phyloP scores from a whole-genome alignment of 495 filamentous ascomycete species.

The Parathielavia appendiculata region DNA sequence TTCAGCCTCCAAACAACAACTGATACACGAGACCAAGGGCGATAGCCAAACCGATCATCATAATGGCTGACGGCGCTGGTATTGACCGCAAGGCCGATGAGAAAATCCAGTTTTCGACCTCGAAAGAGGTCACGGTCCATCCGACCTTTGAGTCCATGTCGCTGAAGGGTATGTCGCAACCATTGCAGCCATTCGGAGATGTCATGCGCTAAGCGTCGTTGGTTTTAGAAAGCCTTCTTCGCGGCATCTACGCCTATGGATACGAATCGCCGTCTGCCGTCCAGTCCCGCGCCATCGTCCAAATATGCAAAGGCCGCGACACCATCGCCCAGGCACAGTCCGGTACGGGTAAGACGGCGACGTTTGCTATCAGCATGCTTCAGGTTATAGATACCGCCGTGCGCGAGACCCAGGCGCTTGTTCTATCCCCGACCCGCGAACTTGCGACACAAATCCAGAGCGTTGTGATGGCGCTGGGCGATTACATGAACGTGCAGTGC shows the following conservation, averaged over 20 bases:
- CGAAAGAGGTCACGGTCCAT: slow-evolving; percentile 90
- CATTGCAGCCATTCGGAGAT: neutral
- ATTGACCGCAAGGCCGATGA: slow-evolving; percentile 94
- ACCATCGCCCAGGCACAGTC: slow-evolving; percentile 99
- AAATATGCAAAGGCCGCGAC: slow-evolving; percentile 97
- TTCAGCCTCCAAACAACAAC: slow-evolving; percentile 12
- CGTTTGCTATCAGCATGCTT: slow-evolving; percentile 96
- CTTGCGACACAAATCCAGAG: slow-evolving; percentile 98
- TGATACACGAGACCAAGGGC: neutral
- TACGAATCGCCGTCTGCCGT: slow-evolving; percentile 97
- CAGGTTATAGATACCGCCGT: slow-evolving; percentile 94
- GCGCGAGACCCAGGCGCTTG: slow-evolving; percentile 92
- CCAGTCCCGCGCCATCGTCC: slow-evolving; percentile 94
- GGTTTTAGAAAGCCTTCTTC: slow-evolving; percentile 75
- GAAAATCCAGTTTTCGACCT: slow-evolving; percentile 96
- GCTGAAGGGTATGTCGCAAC: slow-evolving; percentile 56
- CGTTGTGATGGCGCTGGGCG: slow-evolving; percentile 95
- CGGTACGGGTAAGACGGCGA: slow-evolving; percentile 98
- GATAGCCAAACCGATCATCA: slow-evolving; percentile 1
- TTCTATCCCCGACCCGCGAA: slow-evolving; percentile 95
- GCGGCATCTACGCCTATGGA: slow-evolving; percentile 97
- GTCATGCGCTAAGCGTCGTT: neutral
- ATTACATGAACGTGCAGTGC: slow-evolving; percentile 99
- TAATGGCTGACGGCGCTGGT: slow-evolving; percentile 73
- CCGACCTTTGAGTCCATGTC: slow-evolving; percentile 54